Evolutionary conservation across 1,139 yeast genomes (phyloP).

Genomic region (Magnusiomyces clavatus): DNA sequence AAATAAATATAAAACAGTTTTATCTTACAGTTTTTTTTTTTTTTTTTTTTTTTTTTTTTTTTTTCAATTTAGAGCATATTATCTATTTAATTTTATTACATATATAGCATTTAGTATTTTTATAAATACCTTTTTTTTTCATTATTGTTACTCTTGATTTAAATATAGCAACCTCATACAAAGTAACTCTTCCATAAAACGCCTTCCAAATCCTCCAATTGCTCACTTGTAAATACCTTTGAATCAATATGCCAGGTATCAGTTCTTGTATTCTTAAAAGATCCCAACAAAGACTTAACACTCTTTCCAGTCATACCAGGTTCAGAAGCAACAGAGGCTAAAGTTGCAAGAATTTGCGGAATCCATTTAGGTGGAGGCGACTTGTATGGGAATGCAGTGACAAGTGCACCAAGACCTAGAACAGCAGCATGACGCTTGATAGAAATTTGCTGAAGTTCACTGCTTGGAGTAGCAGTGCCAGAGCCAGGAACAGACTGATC

Average conservation of each 20-base stretch:
- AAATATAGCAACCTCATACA: slow-evolving; percentile 44
- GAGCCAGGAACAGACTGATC: slow-evolving; percentile 16
- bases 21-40: too few species aligned
- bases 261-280: slow-evolving; percentile 85
- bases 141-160: too few species aligned
- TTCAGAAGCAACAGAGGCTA: slow-evolving; percentile 63
- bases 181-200: slow-evolving; percentile 91
- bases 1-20: too few species aligned
- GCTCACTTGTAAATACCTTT: slow-evolving; percentile 64
- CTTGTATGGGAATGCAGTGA: slow-evolving; percentile 82
- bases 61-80: too few species aligned
- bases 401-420: slow-evolving; percentile 79
- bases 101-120: too few species aligned
- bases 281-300: slow-evolving; percentile 74
- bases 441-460: slow-evolving; percentile 27
- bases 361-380: slow-evolving; percentile 94
- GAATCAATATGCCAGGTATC: slow-evolving; percentile 96
- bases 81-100: too few species aligned
- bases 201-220: slow-evolving; percentile 88
- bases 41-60: too few species aligned
- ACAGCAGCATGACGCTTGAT: slow-evolving; percentile 75
- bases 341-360: slow-evolving; percentile 59
- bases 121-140: too few species aligned
- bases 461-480: slow-evolving; percentile 20
- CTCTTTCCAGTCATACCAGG: slow-evolving; percentile 78